phyloP scores from a whole-genome alignment of 768 basidiomycete species.

The Suillus decipiens region DNA sequence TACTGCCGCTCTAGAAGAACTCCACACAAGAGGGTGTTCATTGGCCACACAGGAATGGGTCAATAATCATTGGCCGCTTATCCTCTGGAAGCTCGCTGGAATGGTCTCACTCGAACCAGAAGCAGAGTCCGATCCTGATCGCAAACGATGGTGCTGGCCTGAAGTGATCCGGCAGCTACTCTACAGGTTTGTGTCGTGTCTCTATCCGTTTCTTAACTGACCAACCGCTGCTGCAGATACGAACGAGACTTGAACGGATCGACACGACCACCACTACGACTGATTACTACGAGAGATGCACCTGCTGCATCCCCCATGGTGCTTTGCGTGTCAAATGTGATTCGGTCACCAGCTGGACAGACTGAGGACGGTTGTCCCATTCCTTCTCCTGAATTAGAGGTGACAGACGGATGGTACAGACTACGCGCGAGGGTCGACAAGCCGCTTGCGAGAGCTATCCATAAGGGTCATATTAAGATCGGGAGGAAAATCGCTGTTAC shows the following conservation, averaged over 20 bases:
- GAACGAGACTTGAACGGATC: constrained; percentile 82
- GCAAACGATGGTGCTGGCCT: constrained; percentile 76
- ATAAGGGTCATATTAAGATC: constrained; percentile 62
- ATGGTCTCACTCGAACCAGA: constrained; percentile 76
- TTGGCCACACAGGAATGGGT: constrained; percentile 83
- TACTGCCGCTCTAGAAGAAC: constrained; percentile 53
- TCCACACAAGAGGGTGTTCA: constrained; percentile 59
- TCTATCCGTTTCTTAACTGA: not conserved
- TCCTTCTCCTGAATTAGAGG: constrained; percentile 66
- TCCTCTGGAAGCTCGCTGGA: constrained; percentile 95
- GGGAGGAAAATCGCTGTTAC: constrained; percentile 85
- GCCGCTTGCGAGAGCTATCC: constrained; percentile 69
- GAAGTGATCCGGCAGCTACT: constrained; percentile 82
- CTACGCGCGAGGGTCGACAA: constrained; percentile 76
- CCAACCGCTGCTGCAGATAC: constrained; percentile 54
- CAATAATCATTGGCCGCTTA: constrained; percentile 85
- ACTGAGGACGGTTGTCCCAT: constrained; percentile 40
- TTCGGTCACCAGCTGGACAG: constrained; percentile 45
- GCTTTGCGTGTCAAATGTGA: constrained; percentile 77
- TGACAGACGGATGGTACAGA: constrained; percentile 98
- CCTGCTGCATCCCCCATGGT: constrained; percentile 80
- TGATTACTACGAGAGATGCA: constrained; percentile 82
- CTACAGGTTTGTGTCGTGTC: constrained; percentile 62
- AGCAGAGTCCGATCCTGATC: constrained; percentile 44
- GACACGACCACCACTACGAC: constrained; percentile 77